Base-by-base conservation (phyloP, 306 rosid species). In the Begonia fuchsioides region DNA sequence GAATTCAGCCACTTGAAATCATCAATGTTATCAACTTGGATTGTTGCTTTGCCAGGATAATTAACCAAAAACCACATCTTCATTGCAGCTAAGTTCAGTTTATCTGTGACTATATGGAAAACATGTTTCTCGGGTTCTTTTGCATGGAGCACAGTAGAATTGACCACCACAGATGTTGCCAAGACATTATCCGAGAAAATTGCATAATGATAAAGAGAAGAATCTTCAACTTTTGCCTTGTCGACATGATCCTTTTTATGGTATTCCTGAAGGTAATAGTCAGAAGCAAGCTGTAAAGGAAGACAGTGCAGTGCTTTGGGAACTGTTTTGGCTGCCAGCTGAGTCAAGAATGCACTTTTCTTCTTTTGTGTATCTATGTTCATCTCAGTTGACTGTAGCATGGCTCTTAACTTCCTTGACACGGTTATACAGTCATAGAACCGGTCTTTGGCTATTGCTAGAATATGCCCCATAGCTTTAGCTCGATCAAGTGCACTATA, bases 1-100 rank as follows among this genome's bases (percentile, higher is more conserved):
- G 98, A 90, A 75, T 90, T 90, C 71, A 90, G 64, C 98, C 95
- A 90, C n/a, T n/a, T n/a, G n/a, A n/a, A n/a, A 65, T 81, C 85
- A 73, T 81, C 98, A 59, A 90, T 71, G 61, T 74, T 90, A 63
- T 80, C 81, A 67, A 90, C 95, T 43, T 81, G 82, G 61, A 85
- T 50, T 3, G 92, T 66, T 54, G 82, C 87, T 67, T 68, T 80
- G 32, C 68, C 49, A 43, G 98, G 94, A 73, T 87, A 75, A 67
- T 85, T 90, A 58, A 69, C 70, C 51, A 81, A 72, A 75, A 90
- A 81, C 95, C 98, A 90, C 98, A 90, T 85, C 57, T 38, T 85
- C 98, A 85, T 79, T 41, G 87, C 87, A 56, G 87, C 94, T 54
- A 76, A 81, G 58, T 78, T 85, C 49, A 90, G 68, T 62, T 81